phyloP scores from a whole-genome alignment of 495 filamentous ascomycete genomes.

The Podospora didyma region DNA sequence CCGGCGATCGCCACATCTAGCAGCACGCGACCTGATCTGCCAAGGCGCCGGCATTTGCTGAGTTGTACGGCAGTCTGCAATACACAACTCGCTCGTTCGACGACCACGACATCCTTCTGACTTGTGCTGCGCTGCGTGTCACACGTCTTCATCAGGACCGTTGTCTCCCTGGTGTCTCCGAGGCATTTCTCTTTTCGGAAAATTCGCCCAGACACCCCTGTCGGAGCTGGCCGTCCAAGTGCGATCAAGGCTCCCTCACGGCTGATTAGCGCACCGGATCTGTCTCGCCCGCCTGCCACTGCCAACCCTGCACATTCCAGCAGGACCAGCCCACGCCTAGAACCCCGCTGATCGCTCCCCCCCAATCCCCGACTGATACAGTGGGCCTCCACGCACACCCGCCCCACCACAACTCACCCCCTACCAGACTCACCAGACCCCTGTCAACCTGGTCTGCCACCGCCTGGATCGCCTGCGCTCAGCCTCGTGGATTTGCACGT shows the following conservation, averaged over 20 bases:
- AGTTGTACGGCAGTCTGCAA: not conserved
- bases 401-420: conserved; percentile 12
- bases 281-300: conserved; percentile 8
- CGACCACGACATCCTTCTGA: not conserved
- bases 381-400: conserved; percentile 19
- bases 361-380: conserved; percentile 23
- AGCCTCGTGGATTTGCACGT: conserved; percentile 35
- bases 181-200: conserved; percentile 14
- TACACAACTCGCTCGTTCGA: not conserved
- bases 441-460: conserved; percentile 30
- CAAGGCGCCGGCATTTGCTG: not conserved
- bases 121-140: no score
- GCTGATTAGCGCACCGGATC: conserved; percentile 6
- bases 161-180: conserved; percentile 1
- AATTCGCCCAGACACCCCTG: conserved; percentile 1
- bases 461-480: conserved; percentile 29
- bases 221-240: conserved; percentile 11
- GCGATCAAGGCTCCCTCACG: conserved; percentile 7
- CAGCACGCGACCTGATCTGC: not conserved
- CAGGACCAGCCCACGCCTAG: conserved; percentile 22
- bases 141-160: not conserved
- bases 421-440: not conserved
- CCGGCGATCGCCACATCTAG: conserved; percentile 15
- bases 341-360: conserved; percentile 24
- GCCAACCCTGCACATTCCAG: conserved; percentile 22